phyloP scores from a whole-genome alignment of 345 rosid species.

The Excoecaria agallocha region DNA sequence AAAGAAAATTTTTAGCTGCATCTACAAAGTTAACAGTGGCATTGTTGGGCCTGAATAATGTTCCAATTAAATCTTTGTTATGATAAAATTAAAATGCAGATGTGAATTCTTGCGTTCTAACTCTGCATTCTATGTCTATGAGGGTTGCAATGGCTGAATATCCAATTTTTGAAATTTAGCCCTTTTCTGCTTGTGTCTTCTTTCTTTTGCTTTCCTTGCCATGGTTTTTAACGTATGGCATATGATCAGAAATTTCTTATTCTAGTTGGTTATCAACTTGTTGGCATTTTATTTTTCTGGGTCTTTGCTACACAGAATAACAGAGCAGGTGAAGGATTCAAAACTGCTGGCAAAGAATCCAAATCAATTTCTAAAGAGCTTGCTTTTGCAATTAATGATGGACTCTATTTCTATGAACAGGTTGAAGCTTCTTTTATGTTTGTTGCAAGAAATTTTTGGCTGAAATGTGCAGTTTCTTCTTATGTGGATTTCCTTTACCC shows the following conservation, averaged over 20 bases:
- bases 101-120: not conserved
- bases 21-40: too few relatives aligned
- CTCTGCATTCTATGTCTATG: not conserved
- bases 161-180: not conserved
- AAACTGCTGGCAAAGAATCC: slow-evolving; percentile 41
- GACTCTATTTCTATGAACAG: slow-evolving; percentile 93
- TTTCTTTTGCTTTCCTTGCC: not conserved
- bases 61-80: not conserved
- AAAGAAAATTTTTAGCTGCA: too few relatives aligned
- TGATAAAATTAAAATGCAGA: not conserved
- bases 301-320: slow-evolving; percentile 64
- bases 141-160: not conserved
- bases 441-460: slow-evolving; percentile 1
- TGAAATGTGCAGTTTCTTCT: slow-evolving; percentile 6
- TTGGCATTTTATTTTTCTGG: slow-evolving; percentile 8
- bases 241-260: not conserved
- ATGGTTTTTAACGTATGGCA: not conserved
- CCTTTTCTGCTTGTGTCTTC: not conserved
- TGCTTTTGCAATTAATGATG: slow-evolving; percentile 86
- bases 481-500: not conserved
- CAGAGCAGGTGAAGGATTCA: slow-evolving; percentile 47
- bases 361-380: slow-evolving; percentile 65
- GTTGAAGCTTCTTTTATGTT: slow-evolving; percentile 31
- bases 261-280: not conserved
- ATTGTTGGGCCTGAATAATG: not conserved